phyloP scores from a whole-genome alignment of 2,329 filamentous ascomycete species.

The Allantophomopsis lycopodina region DNA sequence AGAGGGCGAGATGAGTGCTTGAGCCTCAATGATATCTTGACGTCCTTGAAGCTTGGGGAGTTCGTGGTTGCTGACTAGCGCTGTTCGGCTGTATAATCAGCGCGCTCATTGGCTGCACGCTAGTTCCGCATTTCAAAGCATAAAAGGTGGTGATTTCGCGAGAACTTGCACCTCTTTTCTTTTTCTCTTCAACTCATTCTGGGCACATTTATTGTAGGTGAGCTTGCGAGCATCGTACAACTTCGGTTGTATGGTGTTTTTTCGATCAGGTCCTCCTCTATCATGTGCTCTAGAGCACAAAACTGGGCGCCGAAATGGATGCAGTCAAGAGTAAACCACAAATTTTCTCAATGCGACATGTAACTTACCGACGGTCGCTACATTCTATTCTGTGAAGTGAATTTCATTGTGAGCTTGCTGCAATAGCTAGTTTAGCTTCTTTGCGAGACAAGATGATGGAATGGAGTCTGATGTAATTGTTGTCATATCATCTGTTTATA shows the following conservation, averaged over 20 bases:
- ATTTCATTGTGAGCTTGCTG: too few species aligned
- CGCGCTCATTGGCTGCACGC: slow-evolving; percentile 9
- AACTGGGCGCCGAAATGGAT: slow-evolving; percentile 56
- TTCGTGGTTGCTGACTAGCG: slow-evolving; percentile 7
- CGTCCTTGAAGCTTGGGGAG: slow-evolving; percentile 3
- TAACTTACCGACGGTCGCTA: slow-evolving; percentile 66
- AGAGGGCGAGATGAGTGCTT: slow-evolving; percentile 10
- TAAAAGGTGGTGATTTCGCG: too few species aligned
- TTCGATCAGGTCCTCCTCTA: slow-evolving; percentile 56
- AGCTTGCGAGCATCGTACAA: slow-evolving; percentile 35
- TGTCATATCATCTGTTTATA: too few species aligned
- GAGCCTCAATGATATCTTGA: slow-evolving; percentile 5
- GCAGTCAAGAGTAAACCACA: slow-evolving; percentile 41
- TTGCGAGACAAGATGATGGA: too few species aligned
- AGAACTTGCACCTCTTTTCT: slow-evolving; percentile 17
- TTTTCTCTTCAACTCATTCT: slow-evolving; percentile 41
- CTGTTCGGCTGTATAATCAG: slow-evolving; percentile 9
- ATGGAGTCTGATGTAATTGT: too few species aligned
- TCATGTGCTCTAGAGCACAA: slow-evolving; percentile 51
- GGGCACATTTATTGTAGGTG: slow-evolving; percentile 61
- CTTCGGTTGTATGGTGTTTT: slow-evolving; percentile 22
- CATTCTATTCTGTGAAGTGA: slow-evolving; percentile 23
- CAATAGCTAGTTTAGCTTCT: too few species aligned
- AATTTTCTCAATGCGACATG: slow-evolving; percentile 43
- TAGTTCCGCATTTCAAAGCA: neutral